These are phyloP conservation scores for Symmetrospora coprosmae DNA, from an alignment of 768 basidiomycete genomes.

Conservation along the genomic window DNA sequence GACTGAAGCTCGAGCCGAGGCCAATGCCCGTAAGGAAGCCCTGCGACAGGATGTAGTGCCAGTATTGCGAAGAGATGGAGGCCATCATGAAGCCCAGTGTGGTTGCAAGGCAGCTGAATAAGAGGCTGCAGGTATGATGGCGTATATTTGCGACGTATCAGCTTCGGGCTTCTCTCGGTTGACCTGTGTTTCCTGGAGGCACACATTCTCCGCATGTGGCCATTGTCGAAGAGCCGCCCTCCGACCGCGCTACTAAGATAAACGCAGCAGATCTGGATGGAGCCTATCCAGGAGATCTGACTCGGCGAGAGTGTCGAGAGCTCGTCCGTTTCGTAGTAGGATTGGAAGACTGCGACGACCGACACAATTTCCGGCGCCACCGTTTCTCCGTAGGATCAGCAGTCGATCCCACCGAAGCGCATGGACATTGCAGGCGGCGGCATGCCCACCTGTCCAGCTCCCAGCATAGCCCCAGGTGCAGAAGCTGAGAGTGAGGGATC, in stretches of 20 bases:
- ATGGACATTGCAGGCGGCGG: no score
- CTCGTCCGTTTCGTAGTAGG: not conserved
- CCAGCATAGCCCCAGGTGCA: constrained; percentile 10
- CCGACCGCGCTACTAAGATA: constrained; percentile 1
- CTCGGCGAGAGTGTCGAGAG: not conserved
- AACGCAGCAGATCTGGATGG: constrained; percentile 5
- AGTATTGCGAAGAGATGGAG: constrained; percentile 18
- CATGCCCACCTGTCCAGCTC: no score
- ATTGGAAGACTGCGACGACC: constrained; percentile 12
- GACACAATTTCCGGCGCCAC: no score
- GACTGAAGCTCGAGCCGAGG: not conserved
- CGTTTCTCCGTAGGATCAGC: no score
- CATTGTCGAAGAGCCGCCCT: constrained; percentile 6
- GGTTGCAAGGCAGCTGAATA: not conserved
- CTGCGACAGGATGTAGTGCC: constrained; percentile 15
- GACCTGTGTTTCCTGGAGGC: not conserved
- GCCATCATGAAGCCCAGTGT: constrained; percentile 14
- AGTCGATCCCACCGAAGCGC: no score
- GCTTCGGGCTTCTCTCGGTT: not conserved
- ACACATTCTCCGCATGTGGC: constrained; percentile 9
- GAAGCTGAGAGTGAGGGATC: not conserved
- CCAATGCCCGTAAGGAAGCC: constrained; percentile 15
- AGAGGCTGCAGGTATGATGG: not conserved
- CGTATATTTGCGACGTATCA: no score
- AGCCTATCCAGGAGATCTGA: constrained; percentile 17